phyloP scores from a whole-genome alignment of 169 alveolate species.

The Cryptosporidium ubiquitum region DNA sequence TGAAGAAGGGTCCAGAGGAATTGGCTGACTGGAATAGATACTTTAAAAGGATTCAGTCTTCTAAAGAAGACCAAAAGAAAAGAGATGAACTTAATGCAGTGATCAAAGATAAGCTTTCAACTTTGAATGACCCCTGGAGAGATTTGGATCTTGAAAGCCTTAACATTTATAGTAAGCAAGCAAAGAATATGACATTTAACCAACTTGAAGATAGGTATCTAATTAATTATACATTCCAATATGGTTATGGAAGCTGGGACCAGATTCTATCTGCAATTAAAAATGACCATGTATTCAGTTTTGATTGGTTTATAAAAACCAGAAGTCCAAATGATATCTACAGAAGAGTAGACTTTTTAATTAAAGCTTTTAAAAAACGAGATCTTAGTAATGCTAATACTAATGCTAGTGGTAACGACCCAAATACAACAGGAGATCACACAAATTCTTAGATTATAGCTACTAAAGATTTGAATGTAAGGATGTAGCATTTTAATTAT shows the following conservation, averaged over 20 bases:
- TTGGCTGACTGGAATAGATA: constrained; percentile 48
- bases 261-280: constrained; percentile 76
- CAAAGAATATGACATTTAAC: constrained; percentile 26
- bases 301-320: constrained; percentile 82
- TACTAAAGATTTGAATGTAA: neutral
- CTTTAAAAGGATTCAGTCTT: constrained; percentile 29
- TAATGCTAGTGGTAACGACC: neutral
- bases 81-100: constrained; percentile 33
- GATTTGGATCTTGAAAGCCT: constrained; percentile 47
- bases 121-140: constrained; percentile 39
- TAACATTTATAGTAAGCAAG: constrained; percentile 35
- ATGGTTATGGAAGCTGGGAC: constrained; percentile 86
- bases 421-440: neutral
- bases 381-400: constrained; percentile 1
- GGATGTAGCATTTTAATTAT: neutral
- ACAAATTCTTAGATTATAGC: neutral
- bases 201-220: constrained; percentile 82
- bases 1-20: constrained; percentile 47
- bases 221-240: constrained; percentile 74
- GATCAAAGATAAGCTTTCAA: constrained; percentile 1
- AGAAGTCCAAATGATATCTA: constrained; percentile 80
- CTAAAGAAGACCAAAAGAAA: constrained; percentile 36
- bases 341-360: constrained; percentile 83
- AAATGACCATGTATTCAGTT: constrained; percentile 80
- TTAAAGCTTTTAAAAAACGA: constrained; percentile 78